phyloP scores from a whole-genome alignment of 139 green algal genomes.

The Chlorella sp. region DNA sequence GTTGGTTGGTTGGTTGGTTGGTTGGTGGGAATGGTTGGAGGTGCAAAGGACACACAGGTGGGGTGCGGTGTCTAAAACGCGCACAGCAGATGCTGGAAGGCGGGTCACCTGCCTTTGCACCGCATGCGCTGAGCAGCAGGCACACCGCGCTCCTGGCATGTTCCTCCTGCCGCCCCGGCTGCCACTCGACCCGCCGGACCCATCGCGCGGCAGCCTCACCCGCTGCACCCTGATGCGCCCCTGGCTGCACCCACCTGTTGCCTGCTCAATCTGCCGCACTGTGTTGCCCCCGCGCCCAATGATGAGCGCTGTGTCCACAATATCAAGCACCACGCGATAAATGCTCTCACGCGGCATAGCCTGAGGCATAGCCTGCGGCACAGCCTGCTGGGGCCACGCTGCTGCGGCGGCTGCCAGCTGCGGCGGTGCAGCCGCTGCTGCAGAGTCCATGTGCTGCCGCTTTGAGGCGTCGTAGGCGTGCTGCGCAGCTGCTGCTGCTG shows the following conservation, averaged over 20 bases:
- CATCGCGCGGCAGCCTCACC: too few relatives aligned
- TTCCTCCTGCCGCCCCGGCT: too few relatives aligned
- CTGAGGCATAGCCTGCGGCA: too few relatives aligned
- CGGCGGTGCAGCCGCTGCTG: neutral
- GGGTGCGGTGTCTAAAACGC: neutral
- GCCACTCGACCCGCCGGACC: too few relatives aligned
- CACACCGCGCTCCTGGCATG: too few relatives aligned
- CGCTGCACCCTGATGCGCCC: neutral
- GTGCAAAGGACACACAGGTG: neutral
- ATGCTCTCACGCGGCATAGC: slow-evolving; percentile 5
- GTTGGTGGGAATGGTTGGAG: too few relatives aligned
- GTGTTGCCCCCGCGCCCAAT: slow-evolving; percentile 28
- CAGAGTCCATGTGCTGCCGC: slow-evolving; percentile 9
- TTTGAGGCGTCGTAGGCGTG: neutral
- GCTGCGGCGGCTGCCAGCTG: too few relatives aligned
- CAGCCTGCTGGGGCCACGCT: too few relatives aligned
- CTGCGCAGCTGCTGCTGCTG: neutral
- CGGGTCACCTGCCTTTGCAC: too few relatives aligned
- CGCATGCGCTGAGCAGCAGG: too few relatives aligned
- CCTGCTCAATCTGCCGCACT: slow-evolving; percentile 21
- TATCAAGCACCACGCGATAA: slow-evolving; percentile 18
- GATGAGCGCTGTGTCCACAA: slow-evolving; percentile 12
- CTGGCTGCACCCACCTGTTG: slow-evolving; percentile 1
- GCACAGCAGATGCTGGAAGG: neutral
- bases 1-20: too few relatives aligned